Conservation (phyloP, 2,329 filamentous ascomycete genomes). For the Nemania abortiva region DNA sequence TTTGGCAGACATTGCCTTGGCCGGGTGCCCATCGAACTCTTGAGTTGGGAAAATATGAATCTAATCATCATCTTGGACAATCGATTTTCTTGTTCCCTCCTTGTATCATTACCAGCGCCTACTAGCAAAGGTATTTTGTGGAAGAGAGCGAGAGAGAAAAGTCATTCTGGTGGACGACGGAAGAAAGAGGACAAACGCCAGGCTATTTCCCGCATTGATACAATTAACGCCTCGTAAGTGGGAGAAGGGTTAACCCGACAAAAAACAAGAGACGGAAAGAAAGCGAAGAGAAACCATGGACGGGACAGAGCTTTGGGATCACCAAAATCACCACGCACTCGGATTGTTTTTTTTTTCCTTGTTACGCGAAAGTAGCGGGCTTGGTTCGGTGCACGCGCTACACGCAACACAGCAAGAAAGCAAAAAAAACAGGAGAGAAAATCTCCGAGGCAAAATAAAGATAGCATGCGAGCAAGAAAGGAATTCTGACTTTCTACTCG, state of each 20-base stretch:
- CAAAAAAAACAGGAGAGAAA: not conserved
- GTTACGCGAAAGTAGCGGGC: slow-evolving; percentile 18
- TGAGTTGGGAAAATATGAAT: slow-evolving; percentile 30
- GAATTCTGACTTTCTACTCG: not conserved
- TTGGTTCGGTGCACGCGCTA: slow-evolving; percentile 15
- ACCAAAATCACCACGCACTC: slow-evolving; percentile 16
- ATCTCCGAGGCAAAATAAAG: slow-evolving; percentile 9
- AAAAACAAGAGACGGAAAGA: slow-evolving; percentile 8
- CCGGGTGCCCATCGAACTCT: slow-evolving; percentile 31
- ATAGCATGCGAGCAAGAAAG: slow-evolving; percentile 8
- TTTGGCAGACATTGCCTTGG: slow-evolving; percentile 33
- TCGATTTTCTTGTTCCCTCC: slow-evolving; percentile 28
- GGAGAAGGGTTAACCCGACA: not conserved
- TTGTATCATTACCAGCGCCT: slow-evolving; percentile 38
- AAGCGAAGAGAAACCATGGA: slow-evolving; percentile 18
- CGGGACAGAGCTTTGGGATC: slow-evolving; percentile 29
- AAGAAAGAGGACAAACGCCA: slow-evolving; percentile 17
- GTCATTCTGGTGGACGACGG: slow-evolving; percentile 24
- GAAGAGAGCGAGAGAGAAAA: slow-evolving; percentile 30
- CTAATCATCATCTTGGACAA: slow-evolving; percentile 40
- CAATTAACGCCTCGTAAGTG: slow-evolving; percentile 5
- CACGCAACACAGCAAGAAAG: slow-evolving; percentile 11
- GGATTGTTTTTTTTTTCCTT: not conserved
- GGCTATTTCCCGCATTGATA: slow-evolving; percentile 3
- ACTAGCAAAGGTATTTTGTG: slow-evolving; percentile 35